Conservation (phyloP, 2,329 filamentous ascomycete genomes). For the Pseudonectria foliicola region DNA sequence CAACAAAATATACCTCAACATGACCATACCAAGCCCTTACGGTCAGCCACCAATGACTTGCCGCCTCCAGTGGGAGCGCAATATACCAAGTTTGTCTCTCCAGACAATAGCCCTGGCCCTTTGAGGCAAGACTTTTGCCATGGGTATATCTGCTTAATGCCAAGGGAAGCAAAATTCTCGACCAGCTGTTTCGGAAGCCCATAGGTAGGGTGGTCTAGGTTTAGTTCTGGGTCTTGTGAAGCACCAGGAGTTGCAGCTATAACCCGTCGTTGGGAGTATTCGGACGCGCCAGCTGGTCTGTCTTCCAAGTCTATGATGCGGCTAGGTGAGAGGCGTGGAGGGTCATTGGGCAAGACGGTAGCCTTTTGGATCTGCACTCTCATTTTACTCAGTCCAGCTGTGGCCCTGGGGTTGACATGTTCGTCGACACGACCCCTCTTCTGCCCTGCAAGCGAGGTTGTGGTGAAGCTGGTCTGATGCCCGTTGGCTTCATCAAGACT, state of each 20-base stretch:
- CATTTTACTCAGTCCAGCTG: constrained; percentile 4
- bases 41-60: constrained; percentile 66
- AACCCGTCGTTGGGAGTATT: constrained; percentile 50
- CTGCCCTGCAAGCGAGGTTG: constrained; percentile 37
- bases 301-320: constrained; percentile 34
- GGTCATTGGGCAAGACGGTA: constrained; percentile 24
- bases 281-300: constrained; percentile 27
- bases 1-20: background rate
- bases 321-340: constrained; percentile 33
- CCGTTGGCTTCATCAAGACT: constrained; percentile 41
- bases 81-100: constrained; percentile 67
- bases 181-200: constrained; percentile 53
- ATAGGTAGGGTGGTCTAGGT: constrained; percentile 57
- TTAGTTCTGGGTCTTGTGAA: constrained; percentile 47
- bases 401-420: constrained; percentile 7
- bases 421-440: constrained; percentile 35
- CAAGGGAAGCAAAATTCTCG: constrained; percentile 56
- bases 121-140: constrained; percentile 73
- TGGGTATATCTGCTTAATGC: constrained; percentile 68
- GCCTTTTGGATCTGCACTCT: constrained; percentile 28
- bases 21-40: constrained; percentile 22
- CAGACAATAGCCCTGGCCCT: constrained; percentile 57
- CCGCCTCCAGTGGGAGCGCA: constrained; percentile 72
- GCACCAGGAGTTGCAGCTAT: constrained; percentile 48
- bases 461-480: constrained; percentile 30